Conservation (phyloP, 1,284 basidiomycete species). For the Irpex lacteus region DNA sequence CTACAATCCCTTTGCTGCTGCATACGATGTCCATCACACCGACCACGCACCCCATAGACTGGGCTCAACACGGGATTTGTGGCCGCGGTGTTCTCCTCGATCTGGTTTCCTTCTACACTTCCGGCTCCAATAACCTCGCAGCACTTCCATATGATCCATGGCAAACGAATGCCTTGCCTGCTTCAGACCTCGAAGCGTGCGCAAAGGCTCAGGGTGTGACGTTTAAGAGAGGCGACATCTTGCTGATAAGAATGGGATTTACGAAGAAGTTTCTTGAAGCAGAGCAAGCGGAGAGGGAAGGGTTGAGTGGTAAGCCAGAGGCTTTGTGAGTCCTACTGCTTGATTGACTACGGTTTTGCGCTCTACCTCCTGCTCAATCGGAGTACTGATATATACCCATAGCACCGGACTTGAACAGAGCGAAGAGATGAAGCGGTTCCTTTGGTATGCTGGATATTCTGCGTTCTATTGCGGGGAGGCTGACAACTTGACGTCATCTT, state of each 20-base stretch:
- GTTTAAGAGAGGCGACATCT: slow-evolving; percentile 59
- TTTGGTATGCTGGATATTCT: slow-evolving; percentile 42
- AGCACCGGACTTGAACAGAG: slow-evolving; percentile 69
- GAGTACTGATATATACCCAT: neutral
- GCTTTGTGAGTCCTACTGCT: slow-evolving; percentile 46
- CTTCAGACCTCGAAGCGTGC: slow-evolving; percentile 56
- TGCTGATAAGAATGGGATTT: slow-evolving; percentile 65
- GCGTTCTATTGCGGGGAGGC: too few relatives aligned
- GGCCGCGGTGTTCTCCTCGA: slow-evolving; percentile 73
- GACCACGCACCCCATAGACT: slow-evolving; percentile 39
- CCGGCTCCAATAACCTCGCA: slow-evolving; percentile 29
- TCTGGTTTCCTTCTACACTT: slow-evolving; percentile 52
- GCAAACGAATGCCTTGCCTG: slow-evolving; percentile 54
- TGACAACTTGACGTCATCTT: neutral
- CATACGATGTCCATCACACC: slow-evolving; percentile 5
- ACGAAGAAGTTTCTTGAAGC: slow-evolving; percentile 52
- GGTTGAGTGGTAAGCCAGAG: slow-evolving; percentile 41
- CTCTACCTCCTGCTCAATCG: neutral
- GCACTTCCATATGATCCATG: slow-evolving; percentile 63
- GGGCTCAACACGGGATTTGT: slow-evolving; percentile 73
- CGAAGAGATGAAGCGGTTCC: slow-evolving; percentile 69
- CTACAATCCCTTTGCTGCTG: neutral
- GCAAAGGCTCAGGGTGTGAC: slow-evolving; percentile 54
- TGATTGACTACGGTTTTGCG: too few relatives aligned
- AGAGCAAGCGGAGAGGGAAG: slow-evolving; percentile 44